Conservation (phyloP, 352 stramenopile species). For the Globisporangium heterothallicum region DNA sequence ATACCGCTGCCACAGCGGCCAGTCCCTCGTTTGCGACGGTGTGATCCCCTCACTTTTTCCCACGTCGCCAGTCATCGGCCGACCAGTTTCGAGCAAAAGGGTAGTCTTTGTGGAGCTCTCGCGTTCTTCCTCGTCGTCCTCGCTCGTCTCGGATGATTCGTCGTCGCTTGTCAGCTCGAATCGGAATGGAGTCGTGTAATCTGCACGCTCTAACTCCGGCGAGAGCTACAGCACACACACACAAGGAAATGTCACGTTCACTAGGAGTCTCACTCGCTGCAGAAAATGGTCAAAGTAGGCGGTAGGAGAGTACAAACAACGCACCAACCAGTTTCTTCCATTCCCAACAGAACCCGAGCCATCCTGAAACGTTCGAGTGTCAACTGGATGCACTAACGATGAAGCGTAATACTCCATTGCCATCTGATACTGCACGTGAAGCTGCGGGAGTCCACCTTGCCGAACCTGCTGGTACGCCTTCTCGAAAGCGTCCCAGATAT, state of each 20-base stretch:
- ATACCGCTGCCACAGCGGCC: not conserved
- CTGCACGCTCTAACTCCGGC: constrained; percentile 6
- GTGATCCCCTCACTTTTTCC: not conserved
- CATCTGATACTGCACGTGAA: constrained; percentile 44
- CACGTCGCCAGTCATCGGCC: not conserved
- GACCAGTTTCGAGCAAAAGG: constrained; percentile 10
- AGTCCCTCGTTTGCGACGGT: not conserved
- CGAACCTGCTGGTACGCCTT: constrained; percentile 36
- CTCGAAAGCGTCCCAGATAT: constrained; percentile 26
- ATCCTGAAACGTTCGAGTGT: constrained; percentile 23
- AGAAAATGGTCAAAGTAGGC: too few relatives aligned
- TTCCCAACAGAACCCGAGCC: constrained; percentile 28
- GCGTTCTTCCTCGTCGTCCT: not conserved
- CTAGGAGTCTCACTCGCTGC: too few relatives aligned
- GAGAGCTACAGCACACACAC: constrained; percentile 1
- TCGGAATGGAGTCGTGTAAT: constrained; percentile 6
- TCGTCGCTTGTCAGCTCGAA: not conserved
- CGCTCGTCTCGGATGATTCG: not conserved
- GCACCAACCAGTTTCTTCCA: constrained; percentile 49
- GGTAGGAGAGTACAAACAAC: too few relatives aligned
- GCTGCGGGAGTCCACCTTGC: constrained; percentile 25
- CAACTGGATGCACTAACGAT: constrained; percentile 28
- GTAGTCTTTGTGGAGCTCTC: not conserved
- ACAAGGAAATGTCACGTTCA: too few relatives aligned
- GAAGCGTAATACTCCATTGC: constrained; percentile 63